Conservation (phyloP, 2,329 filamentous ascomycete genomes). For the Botrytis pseudocinerea region DNA sequence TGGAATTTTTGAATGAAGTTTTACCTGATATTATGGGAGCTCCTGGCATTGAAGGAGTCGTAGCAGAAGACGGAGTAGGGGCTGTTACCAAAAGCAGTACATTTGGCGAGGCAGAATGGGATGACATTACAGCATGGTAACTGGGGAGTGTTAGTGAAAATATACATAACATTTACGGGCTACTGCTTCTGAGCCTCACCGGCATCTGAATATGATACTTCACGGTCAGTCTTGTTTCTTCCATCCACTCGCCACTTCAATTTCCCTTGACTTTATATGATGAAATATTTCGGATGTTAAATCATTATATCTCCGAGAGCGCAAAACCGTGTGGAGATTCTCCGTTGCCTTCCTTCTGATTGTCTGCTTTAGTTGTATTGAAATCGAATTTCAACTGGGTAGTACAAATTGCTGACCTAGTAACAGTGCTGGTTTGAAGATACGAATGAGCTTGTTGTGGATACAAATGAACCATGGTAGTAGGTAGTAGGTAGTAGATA, state of each 20-base stretch:
- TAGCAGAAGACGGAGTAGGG: constrained; percentile 54
- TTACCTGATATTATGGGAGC: constrained; percentile 85
- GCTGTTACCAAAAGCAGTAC: constrained; percentile 81
- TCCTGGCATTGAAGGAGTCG: constrained; percentile 47
- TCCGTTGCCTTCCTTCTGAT: constrained; percentile 99
- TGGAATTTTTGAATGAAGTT: constrained; percentile 79
- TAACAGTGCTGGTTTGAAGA: background rate
- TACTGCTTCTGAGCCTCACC: background rate
- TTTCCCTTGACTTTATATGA: background rate
- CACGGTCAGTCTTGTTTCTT: background rate
- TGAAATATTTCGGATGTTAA: constrained; percentile 94
- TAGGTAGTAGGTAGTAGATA: background rate
- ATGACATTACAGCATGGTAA: constrained; percentile 94
- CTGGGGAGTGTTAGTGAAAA: background rate
- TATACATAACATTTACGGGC: background rate
- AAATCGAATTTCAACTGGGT: background rate
- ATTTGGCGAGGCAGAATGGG: constrained; percentile 93
- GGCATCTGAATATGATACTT: background rate
- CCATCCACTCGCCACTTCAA: background rate
- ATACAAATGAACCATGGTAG: background rate
- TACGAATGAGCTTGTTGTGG: background rate
- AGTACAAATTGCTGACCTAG: background rate
- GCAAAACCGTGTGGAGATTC: constrained; percentile 91
- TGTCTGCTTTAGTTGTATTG: constrained; percentile 13
- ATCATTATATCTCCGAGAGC: constrained; percentile 81